Base-by-base conservation (phyloP, 805 yeast species). In the Candida sakaeoensis region DNA sequence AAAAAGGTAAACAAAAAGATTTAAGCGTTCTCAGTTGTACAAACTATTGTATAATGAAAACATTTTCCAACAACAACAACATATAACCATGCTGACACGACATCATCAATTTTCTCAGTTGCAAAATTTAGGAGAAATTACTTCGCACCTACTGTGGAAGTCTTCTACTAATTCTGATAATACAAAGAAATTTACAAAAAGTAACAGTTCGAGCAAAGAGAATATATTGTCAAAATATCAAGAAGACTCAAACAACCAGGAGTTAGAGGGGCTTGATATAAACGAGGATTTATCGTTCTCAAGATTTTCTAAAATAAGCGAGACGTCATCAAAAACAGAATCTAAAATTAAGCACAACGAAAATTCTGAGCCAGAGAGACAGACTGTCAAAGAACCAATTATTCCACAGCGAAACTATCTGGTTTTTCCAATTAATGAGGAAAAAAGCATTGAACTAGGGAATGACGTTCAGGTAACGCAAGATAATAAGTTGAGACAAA, bases 251-350 rank as follows among this genome's bases (percentile, higher is more conserved):
- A 48, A 49, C 24, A 49, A 52, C 15, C 53, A 50, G 10, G 52
- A 49, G 30, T 49, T 50, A 5, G 54, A 57, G n/a, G 70, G 58
- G 29, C 57, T 60, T 36, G 57, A 58, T 7, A 3, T 35, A 15
- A 19, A 15, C 5, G 30, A 39, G 16, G 43, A 63, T 36, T 47
- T 67, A 9, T 63, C 70, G 5, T 66, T 57, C 45, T 63, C 69
- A 31, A 60, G 53, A 47, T 67, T 67, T 45, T 61, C 71, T 37
- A 64, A 60, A 21, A 41, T 53, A 3, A 24, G 31, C 9, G 33
- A 21, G 16, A 22, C 29, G 12, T 36, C 40, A 10, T 6, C 21
- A n/a, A 21, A 18, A n/a, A 3, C 19, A 4, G 6, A 18, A 16
- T 23, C 17, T n/a, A 27, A 26, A 4, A 19, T 13, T 17, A 8